These are phyloP conservation scores for Claviceps purpurea DNA, from an alignment of 2,329 filamentous ascomycete species.

Conservation along the genomic window DNA sequence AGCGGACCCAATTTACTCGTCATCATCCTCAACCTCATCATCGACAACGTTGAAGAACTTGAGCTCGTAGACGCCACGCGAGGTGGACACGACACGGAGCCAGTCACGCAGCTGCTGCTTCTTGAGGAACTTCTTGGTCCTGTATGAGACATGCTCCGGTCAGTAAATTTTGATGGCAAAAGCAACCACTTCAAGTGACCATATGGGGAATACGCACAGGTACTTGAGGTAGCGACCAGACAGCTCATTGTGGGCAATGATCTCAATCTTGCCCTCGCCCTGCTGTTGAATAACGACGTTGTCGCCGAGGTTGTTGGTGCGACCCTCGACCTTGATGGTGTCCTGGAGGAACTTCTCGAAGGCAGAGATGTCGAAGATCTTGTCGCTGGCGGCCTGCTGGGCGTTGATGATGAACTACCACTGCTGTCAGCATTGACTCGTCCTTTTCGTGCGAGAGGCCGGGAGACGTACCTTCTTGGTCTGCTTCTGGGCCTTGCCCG, in stretches of 20 bases:
- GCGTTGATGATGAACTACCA: slow-evolving; percentile 95
- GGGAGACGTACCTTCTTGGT: slow-evolving; percentile 60
- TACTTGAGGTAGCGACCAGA: slow-evolving; percentile 99
- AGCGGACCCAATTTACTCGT: slow-evolving; percentile 59
- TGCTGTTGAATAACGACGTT: slow-evolving; percentile 78
- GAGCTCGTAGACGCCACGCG: slow-evolving; percentile 97
- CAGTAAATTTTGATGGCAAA: background rate
- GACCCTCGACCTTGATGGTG: slow-evolving; percentile 99
- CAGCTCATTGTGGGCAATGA: slow-evolving; percentile 94
- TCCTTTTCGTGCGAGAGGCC: background rate
- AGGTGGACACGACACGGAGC: slow-evolving; percentile 96
- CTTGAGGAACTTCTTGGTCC: slow-evolving; percentile 99
- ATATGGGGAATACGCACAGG: slow-evolving; percentile 51
- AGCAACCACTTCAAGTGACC: background rate
- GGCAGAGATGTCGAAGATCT: slow-evolving; percentile 98
- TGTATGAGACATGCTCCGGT: slow-evolving; percentile 20
- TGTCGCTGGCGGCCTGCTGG: slow-evolving; percentile 94
- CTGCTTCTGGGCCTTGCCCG: slow-evolving; percentile 60
- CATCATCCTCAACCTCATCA: slow-evolving; percentile 94
- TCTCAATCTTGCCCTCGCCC: slow-evolving; percentile 95
- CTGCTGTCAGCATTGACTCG: background rate
- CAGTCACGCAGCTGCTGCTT: slow-evolving; percentile 99
- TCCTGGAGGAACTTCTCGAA: slow-evolving; percentile 99
- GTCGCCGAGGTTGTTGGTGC: slow-evolving; percentile 95
- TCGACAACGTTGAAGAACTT: slow-evolving; percentile 99